These are phyloP conservation scores for Scheffersomyces titani DNA, from an alignment of 1,139 yeast species.

Conservation along the genomic window DNA sequence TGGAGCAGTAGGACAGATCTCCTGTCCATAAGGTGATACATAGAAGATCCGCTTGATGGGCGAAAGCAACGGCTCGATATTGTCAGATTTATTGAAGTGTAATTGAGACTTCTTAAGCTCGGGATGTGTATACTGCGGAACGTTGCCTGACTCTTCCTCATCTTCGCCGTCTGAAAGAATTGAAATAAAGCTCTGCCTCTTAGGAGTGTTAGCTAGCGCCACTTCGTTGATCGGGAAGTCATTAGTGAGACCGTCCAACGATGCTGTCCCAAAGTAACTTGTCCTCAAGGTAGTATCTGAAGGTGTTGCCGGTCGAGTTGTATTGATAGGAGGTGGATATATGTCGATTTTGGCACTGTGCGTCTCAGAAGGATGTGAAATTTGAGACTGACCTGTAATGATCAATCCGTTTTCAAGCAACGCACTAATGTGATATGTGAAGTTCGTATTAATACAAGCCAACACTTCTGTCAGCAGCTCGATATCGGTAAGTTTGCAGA, in stretches of 20 bases:
- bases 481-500: constrained; percentile 67
- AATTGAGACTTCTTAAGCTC: constrained; percentile 73
- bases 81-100: constrained; percentile 61
- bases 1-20: constrained; percentile 77
- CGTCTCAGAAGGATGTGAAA: constrained; percentile 71
- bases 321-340: constrained; percentile 40
- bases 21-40: constrained; percentile 87
- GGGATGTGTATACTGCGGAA: constrained; percentile 79
- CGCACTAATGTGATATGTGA: constrained; percentile 87
- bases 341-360: constrained; percentile 15
- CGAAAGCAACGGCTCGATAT: constrained; percentile 62
- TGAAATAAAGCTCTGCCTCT: constrained; percentile 21
- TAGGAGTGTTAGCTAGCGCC: constrained; percentile 28
- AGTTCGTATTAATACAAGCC: constrained; percentile 83
- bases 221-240: constrained; percentile 20
- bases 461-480: constrained; percentile 57
- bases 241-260: constrained; percentile 10
- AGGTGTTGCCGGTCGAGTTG: constrained; percentile 42
- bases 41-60: constrained; percentile 77
- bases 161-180: constrained; percentile 25
- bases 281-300: constrained; percentile 16
- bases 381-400: constrained; percentile 93
- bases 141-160: constrained; percentile 55
- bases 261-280: constrained; percentile 16
- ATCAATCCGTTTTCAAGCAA: constrained; percentile 65